These are phyloP conservation scores for Curvularia sp. DNA, from an alignment of 2,329 filamentous ascomycete genomes.

Conservation along the genomic window DNA sequence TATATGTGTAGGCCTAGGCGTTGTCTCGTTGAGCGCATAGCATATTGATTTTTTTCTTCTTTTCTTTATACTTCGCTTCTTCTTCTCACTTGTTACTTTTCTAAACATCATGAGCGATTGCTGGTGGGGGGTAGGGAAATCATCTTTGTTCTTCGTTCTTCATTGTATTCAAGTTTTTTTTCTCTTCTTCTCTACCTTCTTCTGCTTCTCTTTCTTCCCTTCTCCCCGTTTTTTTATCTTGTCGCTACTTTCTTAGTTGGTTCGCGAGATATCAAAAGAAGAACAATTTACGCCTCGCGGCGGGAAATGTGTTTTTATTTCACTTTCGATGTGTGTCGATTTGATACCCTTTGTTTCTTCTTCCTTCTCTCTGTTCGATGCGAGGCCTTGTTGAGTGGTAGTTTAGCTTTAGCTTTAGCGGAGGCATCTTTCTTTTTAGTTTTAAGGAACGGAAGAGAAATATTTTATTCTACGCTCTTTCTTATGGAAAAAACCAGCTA, in stretches of 20 bases:
- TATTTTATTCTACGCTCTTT: too few relatives aligned
- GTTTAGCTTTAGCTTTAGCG: too few relatives aligned
- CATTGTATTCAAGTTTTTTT: background rate
- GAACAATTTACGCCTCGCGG: slow-evolving; percentile 12
- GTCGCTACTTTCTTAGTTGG: too few relatives aligned
- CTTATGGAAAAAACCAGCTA: too few relatives aligned
- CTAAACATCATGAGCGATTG: slow-evolving; percentile 2
- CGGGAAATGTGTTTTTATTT: slow-evolving; percentile 9
- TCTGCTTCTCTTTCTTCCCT: background rate
- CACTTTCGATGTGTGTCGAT: slow-evolving; percentile 2
- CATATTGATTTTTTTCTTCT: background rate
- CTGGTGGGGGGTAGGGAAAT: background rate
- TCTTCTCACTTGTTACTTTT: background rate
- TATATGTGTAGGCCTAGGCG: background rate
- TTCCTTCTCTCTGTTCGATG: background rate
- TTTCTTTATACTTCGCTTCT: background rate
- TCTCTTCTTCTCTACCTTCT: background rate
- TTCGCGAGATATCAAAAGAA: background rate
- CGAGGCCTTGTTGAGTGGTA: background rate
- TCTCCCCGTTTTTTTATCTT: too few relatives aligned
- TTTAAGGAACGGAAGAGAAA: too few relatives aligned
- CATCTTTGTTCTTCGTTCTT: background rate
- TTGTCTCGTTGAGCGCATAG: slow-evolving; percentile 34
- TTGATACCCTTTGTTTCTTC: background rate
- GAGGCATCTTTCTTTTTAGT: too few relatives aligned